phyloP scores from a whole-genome alignment of 2,329 filamentous ascomycete genomes.

The Emergomyces pasteurianus region DNA sequence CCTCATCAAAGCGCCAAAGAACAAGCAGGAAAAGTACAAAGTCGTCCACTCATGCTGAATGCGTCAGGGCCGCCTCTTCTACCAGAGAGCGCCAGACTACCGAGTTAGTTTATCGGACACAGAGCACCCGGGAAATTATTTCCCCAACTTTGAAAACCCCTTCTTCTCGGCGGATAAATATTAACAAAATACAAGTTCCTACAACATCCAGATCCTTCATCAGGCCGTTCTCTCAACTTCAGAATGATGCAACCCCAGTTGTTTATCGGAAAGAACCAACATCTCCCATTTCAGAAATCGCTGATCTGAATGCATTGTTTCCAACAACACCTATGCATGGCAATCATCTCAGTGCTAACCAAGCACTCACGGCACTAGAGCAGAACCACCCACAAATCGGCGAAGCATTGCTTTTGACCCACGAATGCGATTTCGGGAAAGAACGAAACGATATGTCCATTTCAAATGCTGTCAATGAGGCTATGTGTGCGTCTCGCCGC shows the following conservation, averaged over 20 bases:
- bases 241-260: slow-evolving; percentile 9
- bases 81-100: slow-evolving; percentile 6
- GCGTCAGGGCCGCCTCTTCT: not conserved
- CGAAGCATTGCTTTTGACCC: not conserved
- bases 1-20: not conserved
- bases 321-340: slow-evolving; percentile 14
- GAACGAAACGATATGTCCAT: not conserved
- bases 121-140: slow-evolving; percentile 6
- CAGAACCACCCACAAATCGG: not conserved
- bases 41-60: slow-evolving; percentile 1
- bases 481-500: not conserved
- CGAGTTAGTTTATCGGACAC: slow-evolving; percentile 7
- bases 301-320: slow-evolving; percentile 21
- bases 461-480: not conserved
- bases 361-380: not conserved
- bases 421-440: not conserved
- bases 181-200: not conserved
- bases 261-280: slow-evolving; percentile 7
- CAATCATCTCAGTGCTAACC: not conserved
- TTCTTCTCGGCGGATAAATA: not conserved
- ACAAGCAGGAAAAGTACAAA: slow-evolving; percentile 1
- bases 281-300: slow-evolving; percentile 13
- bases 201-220: slow-evolving; percentile 11
- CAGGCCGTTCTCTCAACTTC: slow-evolving; percentile 23
- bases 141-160: slow-evolving; percentile 1